Evolutionary conservation across 1,284 basidiomycete species (phyloP), one percentile per base, ranked within the genome.

Genomic region (Hemileia vastatrix): DNA sequence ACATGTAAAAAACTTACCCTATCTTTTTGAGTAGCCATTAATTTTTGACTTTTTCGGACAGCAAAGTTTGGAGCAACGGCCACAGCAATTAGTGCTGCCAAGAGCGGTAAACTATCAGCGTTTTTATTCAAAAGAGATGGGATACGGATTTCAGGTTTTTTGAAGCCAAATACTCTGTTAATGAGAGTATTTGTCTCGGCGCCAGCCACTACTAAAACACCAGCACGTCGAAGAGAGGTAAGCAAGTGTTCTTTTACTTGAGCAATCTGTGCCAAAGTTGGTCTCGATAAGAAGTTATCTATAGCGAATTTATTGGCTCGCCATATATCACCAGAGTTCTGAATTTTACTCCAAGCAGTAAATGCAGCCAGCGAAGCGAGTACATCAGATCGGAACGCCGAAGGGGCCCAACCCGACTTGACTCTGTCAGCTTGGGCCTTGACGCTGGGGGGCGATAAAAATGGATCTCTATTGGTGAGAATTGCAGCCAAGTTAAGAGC

Each of bases 41-140:
- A 80, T 73, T 82, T 86, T 54, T 87, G 85, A 4, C 83, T 82
- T n/a, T 83, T 84, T 40, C 87, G 80, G 58, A 96, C 83, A 1
- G 89, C 92, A 77, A 92, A 95, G 76, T 95, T 94, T n/a, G 93
- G 93, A 68, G 92, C 90, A 0, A 83, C 84, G 0, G 90, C 89
- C 57, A 90, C 83, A 2, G 91, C 84, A 68, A 96, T 87, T 57
- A 97, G 79, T 1, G 87, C 90, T 9, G 88, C 85, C 18, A 95
- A 79, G n/a, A 96, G 77, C 13, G 93, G 87, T 4, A 85, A 76
- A 45, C 85, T 88, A 57, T 87, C 80, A 33, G 83, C 83, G 72
- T 96, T 90, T 66, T 77, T 79, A 72, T 88, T 90, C 63, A 94
- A 77, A 67, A 83, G 82, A 2, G 80, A 76, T 5, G 90, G 90